A percentile compares a stretch with the other conserved stretches of the same genome.
Conservation (phyloP, 768 basidiomycete species). For the Cyclocybe aegerita region DNA sequence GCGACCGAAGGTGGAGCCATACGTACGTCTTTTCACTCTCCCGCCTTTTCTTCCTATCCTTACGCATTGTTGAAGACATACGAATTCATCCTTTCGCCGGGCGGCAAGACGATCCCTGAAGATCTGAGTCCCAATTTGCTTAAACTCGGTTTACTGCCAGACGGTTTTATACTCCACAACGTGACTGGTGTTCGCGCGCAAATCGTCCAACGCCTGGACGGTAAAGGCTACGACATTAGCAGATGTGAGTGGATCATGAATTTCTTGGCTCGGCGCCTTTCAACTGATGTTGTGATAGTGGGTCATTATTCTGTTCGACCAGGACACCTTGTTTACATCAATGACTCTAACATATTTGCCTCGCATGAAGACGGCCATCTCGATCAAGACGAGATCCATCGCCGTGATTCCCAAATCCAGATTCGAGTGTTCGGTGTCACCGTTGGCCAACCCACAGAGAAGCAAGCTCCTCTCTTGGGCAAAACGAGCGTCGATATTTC, state of each 20-base stretch:
- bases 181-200: conserved; percentile 76
- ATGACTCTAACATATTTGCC: conserved; percentile 54
- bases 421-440: conserved; percentile 59
- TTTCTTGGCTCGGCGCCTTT: background rate
- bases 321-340: conserved; percentile 81
- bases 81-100: conserved; percentile 75
- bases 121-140: conserved; percentile 66
- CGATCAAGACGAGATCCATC: conserved; percentile 21
- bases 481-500: conserved; percentile 42
- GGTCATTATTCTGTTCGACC: conserved; percentile 78
- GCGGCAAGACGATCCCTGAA: conserved; percentile 55
- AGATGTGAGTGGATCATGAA: conserved; percentile 53
- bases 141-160: conserved; percentile 60
- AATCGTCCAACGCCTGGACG: conserved; percentile 78
- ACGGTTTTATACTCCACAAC: conserved; percentile 78
- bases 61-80: conserved; percentile 52
- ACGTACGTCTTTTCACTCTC: conserved; percentile 45
- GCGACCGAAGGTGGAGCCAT: conserved; percentile 62
- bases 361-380: conserved; percentile 27
- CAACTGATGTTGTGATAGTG: conserved; percentile 42
- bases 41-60: background rate
- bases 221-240: conserved; percentile 82
- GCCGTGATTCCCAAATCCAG: conserved; percentile 44
- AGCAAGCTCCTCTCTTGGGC: conserved; percentile 37
- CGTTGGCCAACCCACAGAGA: conserved; percentile 44